Evolutionary conservation across 1,139 yeast genomes (phyloP).

Genomic region (Zhuliangozyma blackwelliae): DNA sequence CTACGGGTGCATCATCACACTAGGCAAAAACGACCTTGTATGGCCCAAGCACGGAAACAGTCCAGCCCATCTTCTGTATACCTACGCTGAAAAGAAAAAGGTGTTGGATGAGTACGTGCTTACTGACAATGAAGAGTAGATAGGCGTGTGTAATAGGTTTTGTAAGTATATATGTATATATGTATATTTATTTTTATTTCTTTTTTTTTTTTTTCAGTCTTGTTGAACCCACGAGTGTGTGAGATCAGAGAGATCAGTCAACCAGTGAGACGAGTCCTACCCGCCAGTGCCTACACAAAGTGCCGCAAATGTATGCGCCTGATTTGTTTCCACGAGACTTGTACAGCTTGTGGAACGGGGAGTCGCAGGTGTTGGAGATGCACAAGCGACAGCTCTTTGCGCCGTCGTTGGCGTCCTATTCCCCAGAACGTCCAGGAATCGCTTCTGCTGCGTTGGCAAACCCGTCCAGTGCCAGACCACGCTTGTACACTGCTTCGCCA

Average conservation of each 20-base stretch:
- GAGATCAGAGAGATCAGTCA: no score
- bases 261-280: no score
- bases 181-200: neutral
- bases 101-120: constrained; percentile 51
- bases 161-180: neutral
- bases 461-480: no score
- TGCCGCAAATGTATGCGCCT: constrained; percentile 14
- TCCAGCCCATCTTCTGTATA: no score
- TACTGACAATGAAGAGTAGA: constrained; percentile 31
- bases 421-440: constrained; percentile 51
- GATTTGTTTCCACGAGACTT: constrained; percentile 10
- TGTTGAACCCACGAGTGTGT: no score
- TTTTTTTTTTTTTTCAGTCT: neutral
- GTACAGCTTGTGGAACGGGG: constrained; percentile 10
- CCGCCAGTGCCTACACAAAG: no score
- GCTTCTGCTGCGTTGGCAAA: constrained; percentile 19
- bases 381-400: constrained; percentile 26
- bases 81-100: constrained; percentile 17
- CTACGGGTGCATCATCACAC: constrained; percentile 72
- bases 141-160: no score
- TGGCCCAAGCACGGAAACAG: constrained; percentile 61
- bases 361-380: constrained; percentile 3
- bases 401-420: constrained; percentile 52
- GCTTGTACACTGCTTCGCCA: constrained; percentile 26
- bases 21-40: constrained; percentile 28